Base-by-base conservation (phyloP, 2,329 filamentous ascomycete species). In the Trichoderma sp. region DNA sequence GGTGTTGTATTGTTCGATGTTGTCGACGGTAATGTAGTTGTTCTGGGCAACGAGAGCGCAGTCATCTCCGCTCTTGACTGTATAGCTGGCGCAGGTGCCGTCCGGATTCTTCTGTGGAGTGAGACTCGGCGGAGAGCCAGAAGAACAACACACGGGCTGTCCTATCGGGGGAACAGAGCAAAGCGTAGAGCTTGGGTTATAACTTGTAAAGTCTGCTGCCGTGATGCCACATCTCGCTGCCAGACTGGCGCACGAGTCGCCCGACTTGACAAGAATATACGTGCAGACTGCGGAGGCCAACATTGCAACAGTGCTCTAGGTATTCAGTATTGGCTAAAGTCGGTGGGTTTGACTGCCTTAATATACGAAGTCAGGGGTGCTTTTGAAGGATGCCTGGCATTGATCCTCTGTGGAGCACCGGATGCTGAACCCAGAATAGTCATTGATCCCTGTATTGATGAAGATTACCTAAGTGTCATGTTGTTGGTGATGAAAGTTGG, bases 91-190 rank as follows among this genome's bases (percentile, higher is more conserved):
- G 64, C 78, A 80, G 0, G 70, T 67, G 5, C 78, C 78, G 53
- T 79, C 72, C 0, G 70, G 19, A 39, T 73, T 69, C 5, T 73
- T 72, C 69, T 76, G 70, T 1, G 77, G 77, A 12, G 56, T 59
- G 32, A 74, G 65, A 54, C 76, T 73, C 0, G 77, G 76, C 6
- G 78, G 66, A 0, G 59, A 68, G 2, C 78, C 77, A 3, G 59
- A 17, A 5, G 72, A 72, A 68, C 77, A 78, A 69, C 77, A 79
- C 1, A 77, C 76, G 29, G 68, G 71, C 70, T 78, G 70, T 5
- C 70, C 71, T 0, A 72, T 70, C 3, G 27, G 27, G 8, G 83
- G 70, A 0, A 64, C 72, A 5, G 72, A 56, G 63, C 76, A 80
- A 1, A 78, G 67, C 22, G 67, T 65, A 1, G 65, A 27, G 3